Percentiles rank a stretch among this genome's conserved stretches.
These are phyloP conservation scores for Penicillium sp. DNA, from an alignment of 2,329 filamentous ascomycete genomes.

Conservation along the genomic window DNA sequence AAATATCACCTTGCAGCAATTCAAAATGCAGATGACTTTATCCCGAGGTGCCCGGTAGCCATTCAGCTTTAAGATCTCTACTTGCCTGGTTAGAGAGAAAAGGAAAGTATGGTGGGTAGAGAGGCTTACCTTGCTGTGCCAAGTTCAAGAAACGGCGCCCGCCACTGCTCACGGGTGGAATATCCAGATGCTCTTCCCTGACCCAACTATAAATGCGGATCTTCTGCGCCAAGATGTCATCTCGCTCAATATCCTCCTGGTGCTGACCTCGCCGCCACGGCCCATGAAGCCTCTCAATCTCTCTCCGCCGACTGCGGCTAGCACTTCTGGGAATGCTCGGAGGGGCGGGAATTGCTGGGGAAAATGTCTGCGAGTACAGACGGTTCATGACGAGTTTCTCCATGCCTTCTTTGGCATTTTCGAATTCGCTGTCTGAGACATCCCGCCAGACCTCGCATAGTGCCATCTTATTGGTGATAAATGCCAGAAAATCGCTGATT, in stretches of 20 bases:
- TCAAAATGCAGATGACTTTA: slow-evolving; percentile 96
- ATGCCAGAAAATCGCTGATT: slow-evolving; percentile 90
- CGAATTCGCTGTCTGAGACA: slow-evolving; percentile 93
- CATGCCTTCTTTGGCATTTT: slow-evolving; percentile 98
- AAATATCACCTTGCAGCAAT: slow-evolving; percentile 99
- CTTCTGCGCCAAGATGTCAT: slow-evolving; percentile 94
- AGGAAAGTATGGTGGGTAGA: not conserved
- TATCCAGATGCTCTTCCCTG: slow-evolving; percentile 86
- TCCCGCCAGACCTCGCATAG: slow-evolving; percentile 95
- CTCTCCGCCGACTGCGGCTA: slow-evolving; percentile 63
- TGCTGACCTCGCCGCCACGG: slow-evolving; percentile 90
- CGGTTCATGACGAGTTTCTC: slow-evolving; percentile 99
- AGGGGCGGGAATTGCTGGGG: slow-evolving; percentile 80
- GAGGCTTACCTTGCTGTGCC: slow-evolving; percentile 71
- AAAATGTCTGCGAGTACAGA: slow-evolving; percentile 92
- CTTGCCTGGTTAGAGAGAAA: slow-evolving; percentile 22
- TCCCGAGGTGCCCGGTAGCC: slow-evolving; percentile 94
- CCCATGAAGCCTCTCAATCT: slow-evolving; percentile 64
- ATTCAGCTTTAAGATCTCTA: slow-evolving; percentile 91
- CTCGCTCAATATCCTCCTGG: slow-evolving; percentile 94
- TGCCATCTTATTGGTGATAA: slow-evolving; percentile 98
- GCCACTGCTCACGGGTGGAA: slow-evolving; percentile 75
- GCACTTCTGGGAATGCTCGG: slow-evolving; percentile 58
- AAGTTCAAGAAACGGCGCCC: slow-evolving; percentile 82
- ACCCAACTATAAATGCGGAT: slow-evolving; percentile 97